Conservation (phyloP, 495 filamentous ascomycete genomes). For the Aspergillus egyptiacus region DNA sequence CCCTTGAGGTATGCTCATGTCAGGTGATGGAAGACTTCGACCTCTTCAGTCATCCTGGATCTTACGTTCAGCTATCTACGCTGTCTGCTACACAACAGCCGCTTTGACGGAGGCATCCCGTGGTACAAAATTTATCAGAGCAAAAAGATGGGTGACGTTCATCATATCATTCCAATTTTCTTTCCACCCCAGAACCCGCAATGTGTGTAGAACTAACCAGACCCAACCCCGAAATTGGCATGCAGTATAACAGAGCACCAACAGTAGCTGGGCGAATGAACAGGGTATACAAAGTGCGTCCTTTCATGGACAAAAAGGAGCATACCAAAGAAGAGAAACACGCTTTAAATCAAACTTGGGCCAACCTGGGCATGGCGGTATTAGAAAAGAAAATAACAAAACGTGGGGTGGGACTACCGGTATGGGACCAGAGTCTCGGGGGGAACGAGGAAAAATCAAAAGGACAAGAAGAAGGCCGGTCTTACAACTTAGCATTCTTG, state of each 20-base stretch:
- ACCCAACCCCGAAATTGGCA: constrained; percentile 10
- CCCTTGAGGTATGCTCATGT: too few species aligned
- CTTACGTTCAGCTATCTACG: too few species aligned
- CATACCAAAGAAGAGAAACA: constrained; percentile 17
- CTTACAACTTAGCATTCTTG: constrained; percentile 43
- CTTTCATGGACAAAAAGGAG: constrained; percentile 20
- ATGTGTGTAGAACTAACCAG: constrained; percentile 14
- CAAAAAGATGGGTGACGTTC: too few species aligned
- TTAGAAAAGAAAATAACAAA: constrained; percentile 13
- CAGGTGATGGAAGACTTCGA: too few species aligned
- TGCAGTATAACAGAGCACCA: constrained; percentile 14
- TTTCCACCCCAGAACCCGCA: constrained; percentile 11
- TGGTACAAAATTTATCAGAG: too few species aligned
- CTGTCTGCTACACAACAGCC: too few species aligned
- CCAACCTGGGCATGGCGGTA: constrained; percentile 16
- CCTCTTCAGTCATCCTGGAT: too few species aligned
- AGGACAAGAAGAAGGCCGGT: constrained; percentile 5
- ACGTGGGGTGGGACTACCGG: background rate
- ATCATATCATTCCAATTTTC: constrained; percentile 17
- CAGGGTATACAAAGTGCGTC: constrained; percentile 22
- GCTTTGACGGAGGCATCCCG: too few species aligned
- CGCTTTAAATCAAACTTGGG: constrained; percentile 30
- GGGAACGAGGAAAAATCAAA: constrained; percentile 3
- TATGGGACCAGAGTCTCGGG: background rate
- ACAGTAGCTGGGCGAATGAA: constrained; percentile 10